These are phyloP conservation scores for Aaosphaeria arxii DNA, from an alignment of 2,329 filamentous ascomycete genomes.

Conservation along the genomic window DNA sequence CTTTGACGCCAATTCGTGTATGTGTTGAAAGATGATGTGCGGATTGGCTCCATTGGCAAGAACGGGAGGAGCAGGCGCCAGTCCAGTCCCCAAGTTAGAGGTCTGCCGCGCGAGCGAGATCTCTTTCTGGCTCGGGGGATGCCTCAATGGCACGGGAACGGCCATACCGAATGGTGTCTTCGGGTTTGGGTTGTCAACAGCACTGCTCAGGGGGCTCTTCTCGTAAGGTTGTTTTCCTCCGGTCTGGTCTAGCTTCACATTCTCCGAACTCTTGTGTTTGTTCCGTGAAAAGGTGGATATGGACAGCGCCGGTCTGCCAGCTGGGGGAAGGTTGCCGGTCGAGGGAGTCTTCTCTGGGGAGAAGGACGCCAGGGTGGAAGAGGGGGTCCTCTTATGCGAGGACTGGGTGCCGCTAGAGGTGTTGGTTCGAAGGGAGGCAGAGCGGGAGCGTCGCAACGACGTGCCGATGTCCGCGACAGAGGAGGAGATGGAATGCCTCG, in stretches of 20 bases:
- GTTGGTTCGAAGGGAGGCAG: conserved; percentile 41
- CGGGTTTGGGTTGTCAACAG: conserved; percentile 25
- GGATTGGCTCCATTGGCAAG: conserved; percentile 45
- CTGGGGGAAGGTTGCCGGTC: neutral
- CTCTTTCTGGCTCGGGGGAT: conserved; percentile 27
- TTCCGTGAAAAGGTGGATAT: conserved; percentile 35
- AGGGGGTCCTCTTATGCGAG: conserved; percentile 33
- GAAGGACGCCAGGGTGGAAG: conserved; percentile 33
- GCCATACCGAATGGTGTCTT: conserved; percentile 34
- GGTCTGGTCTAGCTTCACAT: conserved; percentile 17
- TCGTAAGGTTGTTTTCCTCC: conserved; percentile 16
- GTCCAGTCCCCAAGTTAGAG: conserved; percentile 11
- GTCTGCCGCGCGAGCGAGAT: conserved; percentile 14
- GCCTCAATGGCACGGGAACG: conserved; percentile 23
- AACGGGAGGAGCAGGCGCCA: conserved; percentile 25
- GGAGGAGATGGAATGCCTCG: conserved; percentile 32
- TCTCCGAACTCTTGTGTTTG: conserved; percentile 36
- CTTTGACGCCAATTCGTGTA: conserved; percentile 86
- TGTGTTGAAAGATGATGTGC: conserved; percentile 59
- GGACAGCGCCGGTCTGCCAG: conserved; percentile 32
- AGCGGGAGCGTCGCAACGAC: conserved; percentile 37
- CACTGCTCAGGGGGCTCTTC: conserved; percentile 27
- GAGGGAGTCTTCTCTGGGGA: conserved; percentile 31
- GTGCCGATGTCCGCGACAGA: conserved; percentile 38
- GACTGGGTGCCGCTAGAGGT: conserved; percentile 25